These are phyloP conservation scores for Scenedesmus sp. DNA, from an alignment of 163 green algal species.

Conservation along the genomic window DNA sequence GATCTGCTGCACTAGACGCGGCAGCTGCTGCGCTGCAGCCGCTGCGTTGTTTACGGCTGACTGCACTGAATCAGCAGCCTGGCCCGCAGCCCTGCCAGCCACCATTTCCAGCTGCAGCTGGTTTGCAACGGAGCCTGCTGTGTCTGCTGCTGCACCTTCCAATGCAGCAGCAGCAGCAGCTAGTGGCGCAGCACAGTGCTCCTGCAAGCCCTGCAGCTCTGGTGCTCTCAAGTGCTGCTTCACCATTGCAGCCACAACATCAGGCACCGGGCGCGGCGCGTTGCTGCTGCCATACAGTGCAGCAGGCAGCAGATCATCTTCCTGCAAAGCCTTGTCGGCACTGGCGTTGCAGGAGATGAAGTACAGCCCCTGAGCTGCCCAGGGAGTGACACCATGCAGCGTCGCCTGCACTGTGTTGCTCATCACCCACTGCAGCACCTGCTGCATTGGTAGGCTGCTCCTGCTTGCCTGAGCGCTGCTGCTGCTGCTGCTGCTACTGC, in stretches of 20 bases:
- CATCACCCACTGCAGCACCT: conserved; percentile 77
- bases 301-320: conserved; percentile 62
- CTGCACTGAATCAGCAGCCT: neutral
- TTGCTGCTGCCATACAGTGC: conserved; percentile 64
- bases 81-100: neutral
- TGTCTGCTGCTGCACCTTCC: neutral
- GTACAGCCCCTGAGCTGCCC: conserved; percentile 63
- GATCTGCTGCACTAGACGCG: conserved; percentile 29
- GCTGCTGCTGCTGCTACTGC: conserved; percentile 8
- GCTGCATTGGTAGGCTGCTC: neutral
- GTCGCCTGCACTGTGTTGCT: conserved; percentile 70
- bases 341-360: conserved; percentile 54
- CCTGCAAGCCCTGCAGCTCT: conserved; percentile 7
- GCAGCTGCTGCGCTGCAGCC: neutral
- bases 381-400: conserved; percentile 59
- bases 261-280: neutral
- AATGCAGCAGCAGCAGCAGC: conserved; percentile 17
- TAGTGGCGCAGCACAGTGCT: too few species aligned
- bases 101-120: neutral
- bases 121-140: neutral
- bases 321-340: conserved; percentile 56
- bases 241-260: conserved; percentile 41
- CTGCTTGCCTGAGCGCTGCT: neutral
- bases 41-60: neutral
- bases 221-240: neutral